Evolutionary conservation across 257 asterid genomes (phyloP).

Genomic region (Solanum dulcamara): DNA sequence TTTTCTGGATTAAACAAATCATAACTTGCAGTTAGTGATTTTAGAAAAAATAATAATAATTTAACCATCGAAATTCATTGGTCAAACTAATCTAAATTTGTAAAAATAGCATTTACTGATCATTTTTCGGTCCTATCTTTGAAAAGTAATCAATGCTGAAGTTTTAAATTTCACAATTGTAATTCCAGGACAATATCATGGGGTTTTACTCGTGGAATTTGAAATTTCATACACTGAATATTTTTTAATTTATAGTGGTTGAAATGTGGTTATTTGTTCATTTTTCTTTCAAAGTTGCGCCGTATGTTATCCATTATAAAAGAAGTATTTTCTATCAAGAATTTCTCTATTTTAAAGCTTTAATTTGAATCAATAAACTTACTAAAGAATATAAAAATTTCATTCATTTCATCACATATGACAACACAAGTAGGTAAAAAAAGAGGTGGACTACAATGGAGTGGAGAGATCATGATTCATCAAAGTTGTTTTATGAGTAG

Average conservation of each 20-base stretch:
- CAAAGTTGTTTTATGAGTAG: neutral
- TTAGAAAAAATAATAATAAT: neutral
- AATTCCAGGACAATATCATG: neutral
- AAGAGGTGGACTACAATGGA: neutral
- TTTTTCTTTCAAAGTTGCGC: neutral
- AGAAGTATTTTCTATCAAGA: neutral
- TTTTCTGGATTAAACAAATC: constrained; percentile 22
- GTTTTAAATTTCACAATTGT: neutral
- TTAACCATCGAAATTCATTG: neutral
- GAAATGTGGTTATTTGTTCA: neutral
- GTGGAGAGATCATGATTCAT: constrained; percentile 22
- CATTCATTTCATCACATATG: rapidly evolving
- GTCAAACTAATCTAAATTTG: neutral
- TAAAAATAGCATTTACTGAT: neutral
- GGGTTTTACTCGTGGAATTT: neutral
- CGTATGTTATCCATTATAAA: neutral
- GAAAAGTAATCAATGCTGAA: neutral
- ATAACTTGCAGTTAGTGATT: neutral
- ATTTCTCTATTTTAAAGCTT: neutral
- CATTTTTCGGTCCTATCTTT: neutral
- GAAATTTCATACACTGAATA: neutral
- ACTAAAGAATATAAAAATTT: neutral
- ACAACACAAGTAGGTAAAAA: neutral
- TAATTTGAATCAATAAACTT: rapidly evolving
- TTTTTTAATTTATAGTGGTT: neutral